A percentile compares a stretch with the other conserved stretches of the same genome.
Evolutionary conservation across 495 filamentous ascomycete species (phyloP).

Genomic region (Penicillium canescens): DNA sequence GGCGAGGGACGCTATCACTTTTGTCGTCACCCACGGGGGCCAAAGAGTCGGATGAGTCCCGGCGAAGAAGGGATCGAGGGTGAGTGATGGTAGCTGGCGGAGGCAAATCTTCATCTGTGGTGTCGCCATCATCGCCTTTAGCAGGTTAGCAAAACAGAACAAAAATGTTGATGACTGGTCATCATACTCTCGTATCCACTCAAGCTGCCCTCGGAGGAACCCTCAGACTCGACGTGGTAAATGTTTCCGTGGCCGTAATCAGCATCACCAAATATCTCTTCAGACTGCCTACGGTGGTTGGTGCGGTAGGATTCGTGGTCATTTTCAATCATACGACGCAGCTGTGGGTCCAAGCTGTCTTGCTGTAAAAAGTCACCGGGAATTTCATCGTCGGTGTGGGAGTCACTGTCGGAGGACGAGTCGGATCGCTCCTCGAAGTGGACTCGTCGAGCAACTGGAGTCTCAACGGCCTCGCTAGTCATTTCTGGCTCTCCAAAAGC

Average conservation of each 20-base stretch:
- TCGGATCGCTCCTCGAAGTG: slow-evolving; percentile 53
- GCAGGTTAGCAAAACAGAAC: slow-evolving; percentile 52
- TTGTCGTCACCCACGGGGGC: slow-evolving; percentile 51
- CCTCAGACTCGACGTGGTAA: slow-evolving; percentile 53
- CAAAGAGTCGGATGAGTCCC: slow-evolving; percentile 50
- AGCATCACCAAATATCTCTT: slow-evolving; percentile 45
- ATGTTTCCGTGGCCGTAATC: slow-evolving; percentile 50
- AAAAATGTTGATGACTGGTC: slow-evolving; percentile 13
- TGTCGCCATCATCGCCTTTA: slow-evolving; percentile 76
- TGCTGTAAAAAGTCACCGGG: slow-evolving; percentile 73
- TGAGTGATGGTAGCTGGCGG: slow-evolving; percentile 55
- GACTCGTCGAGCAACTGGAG: slow-evolving; percentile 46
- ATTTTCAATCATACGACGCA: slow-evolving; percentile 69
- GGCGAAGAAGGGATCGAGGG: slow-evolving; percentile 57
- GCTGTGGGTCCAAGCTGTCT: slow-evolving; percentile 64
- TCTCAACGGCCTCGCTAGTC: slow-evolving; percentile 44
- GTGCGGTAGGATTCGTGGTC: slow-evolving; percentile 46
- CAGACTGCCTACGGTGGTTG: slow-evolving; percentile 45
- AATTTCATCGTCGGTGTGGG: slow-evolving; percentile 58
- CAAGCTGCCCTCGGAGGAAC: slow-evolving; percentile 55
- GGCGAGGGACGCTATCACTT: slow-evolving; percentile 46
- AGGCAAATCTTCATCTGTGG: slow-evolving; percentile 78
- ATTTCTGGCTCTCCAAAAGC: slow-evolving; percentile 46
- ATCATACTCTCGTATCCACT: slow-evolving; percentile 79
- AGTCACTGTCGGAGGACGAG: slow-evolving; percentile 52